Evolutionary conservation across 345 rosid species (phyloP).

Genomic region (Lepidium aucheri): DNA sequence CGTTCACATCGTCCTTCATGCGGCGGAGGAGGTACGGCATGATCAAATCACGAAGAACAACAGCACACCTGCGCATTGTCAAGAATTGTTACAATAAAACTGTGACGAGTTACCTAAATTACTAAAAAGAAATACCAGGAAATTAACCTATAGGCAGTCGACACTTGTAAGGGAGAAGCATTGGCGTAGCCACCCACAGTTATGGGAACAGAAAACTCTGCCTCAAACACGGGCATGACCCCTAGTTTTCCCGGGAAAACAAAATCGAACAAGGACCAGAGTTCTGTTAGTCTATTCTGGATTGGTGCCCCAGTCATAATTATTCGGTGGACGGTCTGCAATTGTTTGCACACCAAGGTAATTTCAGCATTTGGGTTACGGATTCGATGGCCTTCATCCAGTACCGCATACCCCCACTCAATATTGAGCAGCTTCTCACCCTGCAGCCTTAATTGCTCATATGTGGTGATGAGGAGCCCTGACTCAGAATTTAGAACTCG

Average conservation of each 20-base stretch:
- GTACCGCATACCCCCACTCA: constrained; percentile 91
- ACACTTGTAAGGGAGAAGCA: constrained; percentile 96
- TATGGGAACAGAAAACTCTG: constrained; percentile 91
- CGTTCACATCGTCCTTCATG: constrained; percentile 86
- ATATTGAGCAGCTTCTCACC: constrained; percentile 79
- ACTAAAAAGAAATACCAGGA: constrained; percentile 13
- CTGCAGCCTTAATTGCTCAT: constrained; percentile 85
- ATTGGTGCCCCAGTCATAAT: constrained; percentile 99
- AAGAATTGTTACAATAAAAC: constrained; percentile 1
- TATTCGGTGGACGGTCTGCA: constrained; percentile 88
- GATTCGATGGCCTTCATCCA: constrained; percentile 97
- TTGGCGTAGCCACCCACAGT: constrained; percentile 97
- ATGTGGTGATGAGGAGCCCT: constrained; percentile 85
- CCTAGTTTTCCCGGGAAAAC: constrained; percentile 98
- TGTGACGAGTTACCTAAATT: neutral
- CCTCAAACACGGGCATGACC: constrained; percentile 93
- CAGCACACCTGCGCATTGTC: constrained; percentile 71
- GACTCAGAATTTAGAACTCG: constrained; percentile 66
- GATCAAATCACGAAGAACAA: constrained; percentile 89
- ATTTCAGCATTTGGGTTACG: constrained; percentile 94
- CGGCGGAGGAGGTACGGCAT: constrained; percentile 99
- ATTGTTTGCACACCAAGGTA: constrained; percentile 90
- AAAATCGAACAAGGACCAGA: constrained; percentile 98
- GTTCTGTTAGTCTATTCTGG: constrained; percentile 82
- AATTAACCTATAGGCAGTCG: constrained; percentile 83